Evolutionary conservation across 768 basidiomycete genomes (phyloP).

Genomic region (Tremella yokohamensis): DNA sequence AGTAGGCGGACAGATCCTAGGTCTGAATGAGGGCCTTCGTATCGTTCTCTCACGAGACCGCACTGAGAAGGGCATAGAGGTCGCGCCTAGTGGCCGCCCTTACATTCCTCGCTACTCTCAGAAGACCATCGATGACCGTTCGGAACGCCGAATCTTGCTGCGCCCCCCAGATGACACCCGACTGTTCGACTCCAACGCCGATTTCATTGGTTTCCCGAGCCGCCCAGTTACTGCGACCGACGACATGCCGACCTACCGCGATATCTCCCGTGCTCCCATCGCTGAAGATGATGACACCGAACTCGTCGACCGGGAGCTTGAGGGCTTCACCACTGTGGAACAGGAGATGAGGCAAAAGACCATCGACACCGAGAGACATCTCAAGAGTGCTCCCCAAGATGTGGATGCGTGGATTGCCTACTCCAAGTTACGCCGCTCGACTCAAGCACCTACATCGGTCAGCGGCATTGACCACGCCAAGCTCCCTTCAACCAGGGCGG

Average conservation of each 20-base stretch:
- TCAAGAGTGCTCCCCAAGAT: slow-evolving; percentile 39
- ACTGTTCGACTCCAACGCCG: neutral
- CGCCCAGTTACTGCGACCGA: neutral
- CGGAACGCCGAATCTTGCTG: neutral
- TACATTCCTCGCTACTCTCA: slow-evolving; percentile 28
- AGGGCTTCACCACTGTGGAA: neutral
- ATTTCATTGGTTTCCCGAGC: neutral
- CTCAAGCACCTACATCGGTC: neutral
- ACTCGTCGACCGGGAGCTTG: neutral
- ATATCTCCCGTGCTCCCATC: neutral
- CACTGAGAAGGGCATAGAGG: slow-evolving; percentile 26
- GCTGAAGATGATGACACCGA: neutral
- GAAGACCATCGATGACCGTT: slow-evolving; percentile 7
- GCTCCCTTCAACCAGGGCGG: slow-evolving; percentile 17
- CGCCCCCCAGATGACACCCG: neutral
- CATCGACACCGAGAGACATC: slow-evolving; percentile 24
- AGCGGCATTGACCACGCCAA: slow-evolving; percentile 15
- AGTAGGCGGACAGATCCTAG: slow-evolving; percentile 20
- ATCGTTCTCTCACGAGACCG: slow-evolving; percentile 21
- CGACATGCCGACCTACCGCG: slow-evolving; percentile 1
- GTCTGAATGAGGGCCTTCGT: slow-evolving; percentile 20
- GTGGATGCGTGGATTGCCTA: slow-evolving; percentile 47
- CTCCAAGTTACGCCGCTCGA: slow-evolving; percentile 9
- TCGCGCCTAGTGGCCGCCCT: slow-evolving; percentile 23
- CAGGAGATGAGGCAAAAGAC: neutral